Base-by-base conservation (phyloP, 1,139 yeast genomes). In the Hansenula sp. region DNA sequence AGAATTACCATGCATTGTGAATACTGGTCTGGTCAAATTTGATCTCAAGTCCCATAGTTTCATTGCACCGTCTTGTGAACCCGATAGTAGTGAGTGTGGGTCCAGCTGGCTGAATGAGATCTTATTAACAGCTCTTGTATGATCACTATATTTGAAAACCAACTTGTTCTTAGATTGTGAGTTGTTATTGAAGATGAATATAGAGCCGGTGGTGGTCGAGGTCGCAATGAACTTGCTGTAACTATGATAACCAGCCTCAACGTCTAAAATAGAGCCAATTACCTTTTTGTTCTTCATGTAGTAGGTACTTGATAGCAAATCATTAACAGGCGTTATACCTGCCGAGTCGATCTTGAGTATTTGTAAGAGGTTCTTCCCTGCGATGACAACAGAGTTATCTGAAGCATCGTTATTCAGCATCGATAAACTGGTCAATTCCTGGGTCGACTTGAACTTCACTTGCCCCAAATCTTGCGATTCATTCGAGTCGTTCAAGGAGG, bases 61-160 rank as follows among this genome's bases (percentile, higher is more conserved):
- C 45, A 91, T 81, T 17, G 84, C 72, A 2, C 98, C 97, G 65
- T 93, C 99, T 59, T 89, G 96, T 0, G 96, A 85, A 0, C 96
- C 99, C 1, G 96, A 84, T 2, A 89, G 65, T 15, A 93, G 63
- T 39, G 78, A 70, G 53, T 76, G 74, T 1, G 84, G 77, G 38
- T 76, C 76, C 4, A 74, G 72, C 33, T 75, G 75, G 47, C 72
- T 74, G 60, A 89, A 90, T 47, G 86, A 89, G 27, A 93, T 68
- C 1, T 96, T 77, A 58, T 90, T 89, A 38, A 93, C 83, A 4
- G 95, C 82, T 45, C 98, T 69, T 42, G 82, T 81, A 55, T 89
- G 96, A 50, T 87, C 96, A 15, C 75, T 66, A 33, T 84, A 67
- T 37, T 77, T 71, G 42, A 73, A 59, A 28, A 74, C 56, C 15